Evolutionary conservation across 1,284 basidiomycete genomes (phyloP), one percentile per base, ranked within the genome.

Genomic region (Malassezia japonica): DNA sequence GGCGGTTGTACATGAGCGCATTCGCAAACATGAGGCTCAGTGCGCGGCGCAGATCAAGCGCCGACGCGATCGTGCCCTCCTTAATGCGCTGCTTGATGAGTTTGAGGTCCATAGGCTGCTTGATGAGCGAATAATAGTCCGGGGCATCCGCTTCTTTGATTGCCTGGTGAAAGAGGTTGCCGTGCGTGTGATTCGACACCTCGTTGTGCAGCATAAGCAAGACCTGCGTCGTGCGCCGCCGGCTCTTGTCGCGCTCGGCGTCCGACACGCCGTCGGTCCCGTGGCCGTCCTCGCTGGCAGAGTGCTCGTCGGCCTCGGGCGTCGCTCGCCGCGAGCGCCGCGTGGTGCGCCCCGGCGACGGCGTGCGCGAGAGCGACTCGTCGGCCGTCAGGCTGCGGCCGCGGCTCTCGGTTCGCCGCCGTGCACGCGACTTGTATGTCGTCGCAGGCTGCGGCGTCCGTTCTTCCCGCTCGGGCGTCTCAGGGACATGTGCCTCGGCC

Each of bases 141-240:
- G 67, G 67, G 6, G 67, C 67, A 42, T 70, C 67, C 21, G 35
- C 46, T 45, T 67, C 65, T 55, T 67, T 71, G 59, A 70, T 67
- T n/a, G 64, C 55, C 6, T 61, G 57, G 35, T 71, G 61, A 44
- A 71, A 71, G 16, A 71, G 55, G 47, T 67, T 70, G 16, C 62
- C 67, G 53, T 71, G 67, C 13, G 63, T 67, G 36, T 71, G 68
- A 48, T 64, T 65, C 10, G 62, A 61, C 3, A 71, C 67, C 33
- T 71, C 62, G 41, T 64, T 62, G 29, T 65, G 54, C 1, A 71
- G 59, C 64, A 66, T 65, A 8, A 59, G 46, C 32, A 71, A 57
- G 20, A 71, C 49, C 39, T 70, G 66, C 20, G 57, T 46, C 15
- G 45, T 62, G 46, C 64, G 68, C 42, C 65, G 54, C 42, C 61